Evolutionary conservation across 257 asterid genomes (phyloP).

Genomic region (Jasminum sambac): DNA sequence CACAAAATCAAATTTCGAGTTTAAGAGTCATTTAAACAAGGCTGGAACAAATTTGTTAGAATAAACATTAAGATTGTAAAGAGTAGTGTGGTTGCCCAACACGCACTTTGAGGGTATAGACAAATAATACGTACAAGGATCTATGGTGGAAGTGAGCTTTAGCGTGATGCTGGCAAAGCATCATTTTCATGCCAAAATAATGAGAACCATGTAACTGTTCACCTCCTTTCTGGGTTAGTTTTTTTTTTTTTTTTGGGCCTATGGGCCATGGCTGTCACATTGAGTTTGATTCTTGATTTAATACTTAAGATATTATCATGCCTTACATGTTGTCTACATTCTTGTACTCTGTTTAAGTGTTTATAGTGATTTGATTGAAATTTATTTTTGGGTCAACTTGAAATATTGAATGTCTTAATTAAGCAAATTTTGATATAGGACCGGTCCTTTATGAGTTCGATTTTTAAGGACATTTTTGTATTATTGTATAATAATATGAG

Average conservation of each 20-base stretch:
- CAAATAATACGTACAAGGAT: neutral
- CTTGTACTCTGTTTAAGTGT: neutral
- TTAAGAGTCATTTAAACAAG: too few relatives aligned
- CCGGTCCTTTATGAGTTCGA: too few relatives aligned
- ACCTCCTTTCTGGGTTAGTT: too few relatives aligned
- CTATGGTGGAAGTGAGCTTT: slow-evolving; percentile 15
- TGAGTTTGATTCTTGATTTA: neutral
- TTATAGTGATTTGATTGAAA: neutral
- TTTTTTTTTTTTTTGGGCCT: too few relatives aligned
- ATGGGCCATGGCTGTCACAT: neutral
- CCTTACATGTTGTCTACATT: neutral
- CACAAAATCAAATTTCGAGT: too few relatives aligned
- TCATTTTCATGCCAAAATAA: slow-evolving; percentile 13
- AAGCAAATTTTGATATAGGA: too few relatives aligned
- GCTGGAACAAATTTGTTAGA: too few relatives aligned
- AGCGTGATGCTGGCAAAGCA: slow-evolving; percentile 13
- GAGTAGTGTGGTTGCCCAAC: neutral
- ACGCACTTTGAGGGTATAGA: neutral
- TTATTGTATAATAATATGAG: too few relatives aligned
- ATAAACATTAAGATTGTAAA: neutral
- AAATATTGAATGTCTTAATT: too few relatives aligned
- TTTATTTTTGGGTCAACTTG: neutral
- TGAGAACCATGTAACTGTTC: neutral
- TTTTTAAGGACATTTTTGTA: too few relatives aligned
- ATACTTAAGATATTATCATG: neutral